phyloP scores from a whole-genome alignment of 2,329 filamentous ascomycete species.

The Talaromyces piceae region DNA sequence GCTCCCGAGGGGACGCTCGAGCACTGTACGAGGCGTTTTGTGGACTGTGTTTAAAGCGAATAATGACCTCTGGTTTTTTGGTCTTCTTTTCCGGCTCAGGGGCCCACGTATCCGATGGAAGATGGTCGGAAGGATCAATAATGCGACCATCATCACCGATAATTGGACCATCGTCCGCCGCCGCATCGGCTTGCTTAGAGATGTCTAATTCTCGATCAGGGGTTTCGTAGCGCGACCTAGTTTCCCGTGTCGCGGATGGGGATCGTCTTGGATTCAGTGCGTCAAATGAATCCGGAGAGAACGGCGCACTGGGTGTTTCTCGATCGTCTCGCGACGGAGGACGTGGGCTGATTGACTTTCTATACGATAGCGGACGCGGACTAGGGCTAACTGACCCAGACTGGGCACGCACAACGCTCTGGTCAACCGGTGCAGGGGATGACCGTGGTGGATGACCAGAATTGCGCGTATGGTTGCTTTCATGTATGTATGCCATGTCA shows the following conservation, averaged over 20 bases:
- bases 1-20: constrained; percentile 16
- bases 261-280: constrained; percentile 45
- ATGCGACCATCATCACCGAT: constrained; percentile 57
- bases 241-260: constrained; percentile 23
- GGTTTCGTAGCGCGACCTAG: constrained; percentile 29
- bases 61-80: constrained; percentile 41
- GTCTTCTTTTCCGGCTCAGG: constrained; percentile 57
- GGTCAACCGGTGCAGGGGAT: constrained; percentile 21
- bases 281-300: constrained; percentile 56
- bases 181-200: constrained; percentile 27
- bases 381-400: constrained; percentile 28
- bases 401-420: constrained; percentile 17
- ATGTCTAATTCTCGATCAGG: constrained; percentile 33
- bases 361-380: constrained; percentile 37
- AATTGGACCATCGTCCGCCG: constrained; percentile 48
- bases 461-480: constrained; percentile 9
- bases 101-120: constrained; percentile 59
- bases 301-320: constrained; percentile 40
- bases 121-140: constrained; percentile 59
- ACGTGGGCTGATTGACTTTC: constrained; percentile 55
- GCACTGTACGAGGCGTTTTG: constrained; percentile 17
- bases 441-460: constrained; percentile 22
- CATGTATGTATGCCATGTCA: constrained; percentile 17
- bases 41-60: constrained; percentile 38
- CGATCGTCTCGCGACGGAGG: constrained; percentile 38